phyloP scores from a whole-genome alignment of 2,329 filamentous ascomycete species.

The Celoporthe dispersa region DNA sequence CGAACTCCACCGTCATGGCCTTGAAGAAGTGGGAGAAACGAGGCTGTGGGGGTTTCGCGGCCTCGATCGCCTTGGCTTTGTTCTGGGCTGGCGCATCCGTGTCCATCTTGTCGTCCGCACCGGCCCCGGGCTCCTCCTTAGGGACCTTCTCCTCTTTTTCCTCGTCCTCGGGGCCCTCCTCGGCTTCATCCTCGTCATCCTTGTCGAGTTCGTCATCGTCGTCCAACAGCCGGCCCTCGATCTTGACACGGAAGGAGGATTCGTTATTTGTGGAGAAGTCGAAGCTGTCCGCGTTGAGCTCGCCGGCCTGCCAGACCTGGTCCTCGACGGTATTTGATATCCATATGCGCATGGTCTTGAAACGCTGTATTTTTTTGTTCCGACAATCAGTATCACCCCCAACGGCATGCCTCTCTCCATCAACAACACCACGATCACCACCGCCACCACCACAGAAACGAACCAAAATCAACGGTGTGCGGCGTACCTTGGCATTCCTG shows the following conservation, averaged over 20 bases:
- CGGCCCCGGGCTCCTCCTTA: constrained; percentile 47
- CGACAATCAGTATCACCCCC: not conserved
- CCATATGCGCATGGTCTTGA: constrained; percentile 88
- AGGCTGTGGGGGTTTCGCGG: constrained; percentile 48
- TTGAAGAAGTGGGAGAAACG: constrained; percentile 83
- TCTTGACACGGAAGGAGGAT: constrained; percentile 86
- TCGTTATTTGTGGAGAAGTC: constrained; percentile 80
- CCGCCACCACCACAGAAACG: constrained; percentile 8
- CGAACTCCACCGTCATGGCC: constrained; percentile 75
- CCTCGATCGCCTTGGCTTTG: constrained; percentile 43
- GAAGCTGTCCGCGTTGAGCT: constrained; percentile 73
- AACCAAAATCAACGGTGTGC: not conserved
- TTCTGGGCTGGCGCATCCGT: constrained; percentile 37
- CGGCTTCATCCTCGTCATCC: constrained; percentile 48
- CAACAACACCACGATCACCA: constrained; percentile 7
- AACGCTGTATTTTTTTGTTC: constrained; percentile 55
- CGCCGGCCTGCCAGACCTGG: constrained; percentile 85
- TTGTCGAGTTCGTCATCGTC: constrained; percentile 62
- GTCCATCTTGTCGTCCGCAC: constrained; percentile 40
- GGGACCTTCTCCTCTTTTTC: constrained; percentile 58
- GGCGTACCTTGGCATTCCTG: constrained; percentile 68
- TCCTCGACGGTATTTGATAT: constrained; percentile 93
- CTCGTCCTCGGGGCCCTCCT: constrained; percentile 63
- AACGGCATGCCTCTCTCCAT: not conserved
- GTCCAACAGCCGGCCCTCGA: constrained; percentile 84